A percentile compares a stretch with the other conserved stretches of the same genome.
Conservation (phyloP, 108 stramenopile genomes). For the Nannochloropsis oceanica region DNA sequence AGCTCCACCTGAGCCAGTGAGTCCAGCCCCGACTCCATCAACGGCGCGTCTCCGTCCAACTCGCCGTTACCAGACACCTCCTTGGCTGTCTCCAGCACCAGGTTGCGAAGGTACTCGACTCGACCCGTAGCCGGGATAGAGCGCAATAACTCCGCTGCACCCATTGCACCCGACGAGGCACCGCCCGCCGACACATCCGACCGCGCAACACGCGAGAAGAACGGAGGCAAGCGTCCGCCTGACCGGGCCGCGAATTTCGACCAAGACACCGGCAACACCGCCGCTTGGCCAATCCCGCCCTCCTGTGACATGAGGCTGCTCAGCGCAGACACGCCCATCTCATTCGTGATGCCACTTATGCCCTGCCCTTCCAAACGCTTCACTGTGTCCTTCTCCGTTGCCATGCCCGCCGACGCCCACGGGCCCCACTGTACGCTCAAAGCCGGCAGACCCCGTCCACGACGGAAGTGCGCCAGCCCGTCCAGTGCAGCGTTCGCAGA, state of each 20-base stretch:
- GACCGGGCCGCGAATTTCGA: neutral
- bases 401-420: conserved; percentile 1
- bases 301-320: neutral
- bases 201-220: neutral
- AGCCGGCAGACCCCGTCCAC: neutral
- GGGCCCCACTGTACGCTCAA: conserved; percentile 16
- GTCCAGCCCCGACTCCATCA: neutral
- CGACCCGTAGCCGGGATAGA: neutral
- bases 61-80: neutral
- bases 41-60: neutral
- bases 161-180: neutral
- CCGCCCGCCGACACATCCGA: neutral
- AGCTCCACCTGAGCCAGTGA: neutral
- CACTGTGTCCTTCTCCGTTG: neutral
- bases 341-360: neutral
- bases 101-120: neutral
- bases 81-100: neutral
- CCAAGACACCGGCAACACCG: neutral
- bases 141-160: neutral
- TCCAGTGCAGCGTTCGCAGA: conserved; percentile 11
- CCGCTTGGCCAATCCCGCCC: neutral
- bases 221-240: neutral
- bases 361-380: neutral
- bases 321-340: neutral
- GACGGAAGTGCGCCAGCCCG: conserved; percentile 7